These are phyloP conservation scores for Aureobasidium sp. DNA, from an alignment of 2,329 filamentous ascomycete genomes.

Conservation along the genomic window DNA sequence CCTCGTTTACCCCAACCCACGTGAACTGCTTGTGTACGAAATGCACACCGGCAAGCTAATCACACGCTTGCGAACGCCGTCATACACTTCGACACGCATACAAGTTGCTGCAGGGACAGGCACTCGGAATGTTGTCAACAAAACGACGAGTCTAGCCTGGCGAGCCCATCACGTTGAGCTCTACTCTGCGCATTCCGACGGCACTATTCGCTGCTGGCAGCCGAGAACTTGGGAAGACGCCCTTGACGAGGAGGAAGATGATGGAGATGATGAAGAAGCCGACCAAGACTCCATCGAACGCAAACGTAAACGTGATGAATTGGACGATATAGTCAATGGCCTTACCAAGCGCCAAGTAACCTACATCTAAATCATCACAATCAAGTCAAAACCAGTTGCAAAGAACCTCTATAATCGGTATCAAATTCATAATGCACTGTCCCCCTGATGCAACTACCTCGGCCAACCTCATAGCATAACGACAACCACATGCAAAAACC, in stretches of 20 bases:
- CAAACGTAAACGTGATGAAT: constrained; percentile 66
- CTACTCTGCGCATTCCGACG: constrained; percentile 78
- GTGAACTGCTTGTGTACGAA: constrained; percentile 71
- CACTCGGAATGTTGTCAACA: constrained; percentile 35
- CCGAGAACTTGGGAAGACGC: constrained; percentile 49
- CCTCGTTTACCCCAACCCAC: constrained; percentile 70
- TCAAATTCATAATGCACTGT: background rate
- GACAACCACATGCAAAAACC: constrained; percentile 80
- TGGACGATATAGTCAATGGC: constrained; percentile 73
- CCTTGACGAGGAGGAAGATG: constrained; percentile 27
- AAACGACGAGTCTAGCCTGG: constrained; percentile 73
- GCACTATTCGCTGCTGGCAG: constrained; percentile 73
- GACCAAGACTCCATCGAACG: constrained; percentile 39
- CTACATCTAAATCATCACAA: constrained; percentile 21
- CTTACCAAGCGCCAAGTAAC: constrained; percentile 67
- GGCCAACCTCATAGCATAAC: constrained; percentile 62
- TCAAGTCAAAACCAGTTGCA: background rate
- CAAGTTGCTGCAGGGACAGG: constrained; percentile 18
- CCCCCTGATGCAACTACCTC: too few species aligned
- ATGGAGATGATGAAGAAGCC: constrained; percentile 35
- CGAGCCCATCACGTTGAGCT: constrained; percentile 62
- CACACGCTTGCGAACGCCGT: constrained; percentile 56
- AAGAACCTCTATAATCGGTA: background rate
- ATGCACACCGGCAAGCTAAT: constrained; percentile 69
- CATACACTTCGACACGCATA: constrained; percentile 17